Evolutionary conservation across 2,329 filamentous ascomycete genomes (phyloP).

Genomic region (Fusarium heterosporum): DNA sequence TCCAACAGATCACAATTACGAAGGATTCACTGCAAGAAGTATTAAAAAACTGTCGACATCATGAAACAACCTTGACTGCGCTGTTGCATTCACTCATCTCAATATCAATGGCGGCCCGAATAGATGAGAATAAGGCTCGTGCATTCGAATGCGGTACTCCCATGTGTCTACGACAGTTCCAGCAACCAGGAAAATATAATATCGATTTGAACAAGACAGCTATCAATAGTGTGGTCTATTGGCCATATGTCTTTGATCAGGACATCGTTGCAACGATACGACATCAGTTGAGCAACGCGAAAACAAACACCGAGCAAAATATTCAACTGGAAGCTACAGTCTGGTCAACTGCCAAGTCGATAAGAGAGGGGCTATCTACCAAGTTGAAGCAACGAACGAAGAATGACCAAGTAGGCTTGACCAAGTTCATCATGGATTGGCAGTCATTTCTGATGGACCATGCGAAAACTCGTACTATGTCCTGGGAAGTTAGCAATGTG

Average conservation of each 20-base stretch:
- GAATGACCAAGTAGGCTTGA: constrained; percentile 14
- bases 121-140: background rate
- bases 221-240: constrained; percentile 7
- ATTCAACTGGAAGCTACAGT: background rate
- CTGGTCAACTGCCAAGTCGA: constrained; percentile 39
- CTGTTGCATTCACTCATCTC: constrained; percentile 8
- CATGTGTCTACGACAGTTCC: constrained; percentile 16
- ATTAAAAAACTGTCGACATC: background rate
- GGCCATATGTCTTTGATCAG: constrained; percentile 3
- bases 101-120: constrained; percentile 11
- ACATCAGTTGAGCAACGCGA: background rate
- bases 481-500: constrained; percentile 32
- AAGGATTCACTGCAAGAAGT: background rate
- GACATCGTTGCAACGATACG: constrained; percentile 1
- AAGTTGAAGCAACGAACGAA: constrained; percentile 29
- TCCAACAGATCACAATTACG: background rate
- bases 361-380: constrained; percentile 34
- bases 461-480: background rate
- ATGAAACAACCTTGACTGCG: constrained; percentile 17
- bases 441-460: constrained; percentile 2
- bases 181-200: background rate
- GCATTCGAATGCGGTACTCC: constrained; percentile 18
- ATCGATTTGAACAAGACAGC: constrained; percentile 12
- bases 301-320: background rate
- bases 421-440: constrained; percentile 25